Evolutionary conservation across 2,329 filamentous ascomycete genomes (phyloP).

Genomic region (Paecilomyces formosus): DNA sequence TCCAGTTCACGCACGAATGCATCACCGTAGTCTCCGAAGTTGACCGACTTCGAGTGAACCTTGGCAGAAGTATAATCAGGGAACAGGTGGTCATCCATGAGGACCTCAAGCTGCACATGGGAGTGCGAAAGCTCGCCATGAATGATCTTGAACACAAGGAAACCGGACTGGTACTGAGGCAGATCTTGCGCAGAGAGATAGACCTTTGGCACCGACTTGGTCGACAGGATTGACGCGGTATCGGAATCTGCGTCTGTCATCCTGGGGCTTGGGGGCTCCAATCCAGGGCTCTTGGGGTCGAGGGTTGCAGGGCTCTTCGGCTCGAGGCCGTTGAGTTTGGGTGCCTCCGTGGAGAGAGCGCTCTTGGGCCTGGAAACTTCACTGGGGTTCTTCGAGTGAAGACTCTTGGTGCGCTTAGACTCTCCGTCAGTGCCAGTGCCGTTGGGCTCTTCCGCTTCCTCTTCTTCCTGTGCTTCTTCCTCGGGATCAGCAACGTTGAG

Average conservation of each 20-base stretch:
- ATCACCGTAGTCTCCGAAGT: constrained; percentile 87
- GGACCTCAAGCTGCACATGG: constrained; percentile 72
- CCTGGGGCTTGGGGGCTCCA: neutral
- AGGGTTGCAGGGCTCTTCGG: neutral
- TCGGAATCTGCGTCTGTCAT: constrained; percentile 1
- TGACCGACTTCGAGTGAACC: constrained; percentile 59
- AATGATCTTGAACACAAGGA: constrained; percentile 90
- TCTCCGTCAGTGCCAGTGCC: constrained; percentile 18
- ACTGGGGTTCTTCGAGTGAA: constrained; percentile 20
- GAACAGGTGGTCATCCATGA: constrained; percentile 93
- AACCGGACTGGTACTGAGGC: constrained; percentile 60
- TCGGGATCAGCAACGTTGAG: constrained; percentile 84
- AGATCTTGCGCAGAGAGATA: constrained; percentile 1
- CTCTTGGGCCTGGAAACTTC: constrained; percentile 16
- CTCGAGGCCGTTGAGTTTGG: neutral
- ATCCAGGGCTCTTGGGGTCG: neutral
- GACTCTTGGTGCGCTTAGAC: constrained; percentile 16
- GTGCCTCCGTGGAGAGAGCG: neutral
- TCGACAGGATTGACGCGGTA: neutral
- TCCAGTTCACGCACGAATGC: constrained; percentile 96
- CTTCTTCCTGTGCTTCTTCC: constrained; percentile 46
- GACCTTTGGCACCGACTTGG: constrained; percentile 2
- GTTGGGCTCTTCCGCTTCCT: constrained; percentile 32
- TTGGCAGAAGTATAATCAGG: constrained; percentile 78
- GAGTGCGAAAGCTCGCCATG: constrained; percentile 75